Evolutionary conservation across 2,329 filamentous ascomycete species (phyloP), one percentile per base, ranked within the genome.

Genomic region (Pseudocercospora eumusae): DNA sequence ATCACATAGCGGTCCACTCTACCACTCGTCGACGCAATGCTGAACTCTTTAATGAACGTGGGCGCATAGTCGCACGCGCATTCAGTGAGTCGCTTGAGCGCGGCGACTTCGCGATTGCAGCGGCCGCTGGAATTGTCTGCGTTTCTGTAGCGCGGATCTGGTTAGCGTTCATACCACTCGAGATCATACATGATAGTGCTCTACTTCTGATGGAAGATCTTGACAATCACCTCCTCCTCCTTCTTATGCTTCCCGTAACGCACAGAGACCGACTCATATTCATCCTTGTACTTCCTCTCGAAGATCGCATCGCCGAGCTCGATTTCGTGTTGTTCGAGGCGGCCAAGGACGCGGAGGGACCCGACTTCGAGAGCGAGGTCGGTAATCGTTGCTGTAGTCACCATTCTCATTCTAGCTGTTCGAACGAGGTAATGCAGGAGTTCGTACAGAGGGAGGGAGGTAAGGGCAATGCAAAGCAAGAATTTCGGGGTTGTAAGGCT

Each of bases 191-290:
- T 40, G 15, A 15, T 6, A 18, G n/a, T n/a, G 15, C 36, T 40
- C n/a, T 21, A 47, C 44, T 47, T 47, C 21, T 25, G 44, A 47
- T 47, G 45, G 57, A 60, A 60, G 15, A 60, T 40, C 50, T 60
- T 60, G 33, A 60, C 40, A 15, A 60, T 44, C 21, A 60, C 50
- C 0, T 60, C 57, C 15, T 25, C 40, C 15, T 25, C 40, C 20
- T 23, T 15, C n/a, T 57, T 8, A n/a, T 23, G 18, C 13, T 42
- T 44, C 3, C 40, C 40, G 9, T 42, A 20, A 15, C 21, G 23
- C 13, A 42, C 54, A 10, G 18, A 18, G 2, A 45, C 54, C 25
- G 54, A 57, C 8, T 57, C 23, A 1, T 40, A 31, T 5, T 27
- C 25, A 11, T 58, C 42, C 10, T 58, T 40, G 15, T 15, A 27